Evolutionary conservation across 176 grass and related monocot species (phyloP), one percentile per base, ranked within the genome.

Genomic region (Neostapfia colusana): DNA sequence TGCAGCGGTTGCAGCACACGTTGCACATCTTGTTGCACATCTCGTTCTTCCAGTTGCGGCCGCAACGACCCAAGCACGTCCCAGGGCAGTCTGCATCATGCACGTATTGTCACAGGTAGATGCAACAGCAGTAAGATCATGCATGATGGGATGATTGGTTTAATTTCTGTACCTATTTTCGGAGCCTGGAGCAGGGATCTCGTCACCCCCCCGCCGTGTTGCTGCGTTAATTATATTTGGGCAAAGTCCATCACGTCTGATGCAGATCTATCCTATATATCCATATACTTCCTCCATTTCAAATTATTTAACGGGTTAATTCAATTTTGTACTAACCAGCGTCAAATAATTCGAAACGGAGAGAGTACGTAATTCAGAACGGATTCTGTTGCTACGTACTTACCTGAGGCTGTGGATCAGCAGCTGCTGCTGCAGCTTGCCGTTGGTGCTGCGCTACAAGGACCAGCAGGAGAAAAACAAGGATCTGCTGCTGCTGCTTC

Each of bases 21-120:
- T 87, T 89, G 68, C 93, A 97, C 89, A 88, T 81, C 37, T 97
- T 77, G 50, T 67, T 81, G 88, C 93, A 97, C 93, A 97, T 93
- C 80, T 97, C 78, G 1, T 83, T 86, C 65, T 78, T 90, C 93
- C 93, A 97, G 68, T 86, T 93, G 57, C 55, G 79, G 69, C 70
- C n/a, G 85, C 93, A 97, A 15, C 88, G 83, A 15, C 42, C 79
- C 17, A 4, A 4, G 88, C 93, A 97, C 39, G 51, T 37, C 4
- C 69, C 41, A 13, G 46, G 63, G 70, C 93, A 97, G 37, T 97
- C 90, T 93, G 67, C 42, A 25, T 54, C n/a, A n/a, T n/a, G n/a
- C n/a, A n/a, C n/a, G n/a, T n/a, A n/a, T n/a, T n/a, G n/a, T 54
- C 7, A 54, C 9, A 24, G 21, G n/a, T n/a, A 57, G 53, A 26